These are phyloP conservation scores for Termitomyces sp. DNA, from an alignment of 768 basidiomycete species.

Conservation along the genomic window DNA sequence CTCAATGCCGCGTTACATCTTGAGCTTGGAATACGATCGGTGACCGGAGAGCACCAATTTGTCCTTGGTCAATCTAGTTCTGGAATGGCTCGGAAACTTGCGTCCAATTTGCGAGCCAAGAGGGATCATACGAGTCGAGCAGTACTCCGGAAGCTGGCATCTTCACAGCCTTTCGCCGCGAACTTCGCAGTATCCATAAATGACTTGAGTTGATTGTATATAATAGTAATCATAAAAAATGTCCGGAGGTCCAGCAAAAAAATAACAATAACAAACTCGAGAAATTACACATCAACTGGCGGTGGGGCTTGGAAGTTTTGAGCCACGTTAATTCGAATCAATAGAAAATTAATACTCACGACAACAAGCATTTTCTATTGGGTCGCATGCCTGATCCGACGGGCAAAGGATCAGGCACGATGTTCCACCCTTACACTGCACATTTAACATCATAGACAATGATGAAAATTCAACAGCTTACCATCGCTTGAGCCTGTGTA, in stretches of 20 bases:
- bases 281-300: slow-evolving; percentile 28
- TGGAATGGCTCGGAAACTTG: slow-evolving; percentile 61
- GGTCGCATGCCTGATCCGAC: slow-evolving; percentile 60
- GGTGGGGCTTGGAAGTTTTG: slow-evolving; percentile 37
- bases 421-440: slow-evolving; percentile 31
- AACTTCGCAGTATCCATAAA: slow-evolving; percentile 68
- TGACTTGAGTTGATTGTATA: slow-evolving; percentile 24
- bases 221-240: slow-evolving; percentile 7
- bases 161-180: slow-evolving; percentile 60
- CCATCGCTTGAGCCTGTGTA: slow-evolving; percentile 47
- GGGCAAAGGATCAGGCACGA: slow-evolving; percentile 74
- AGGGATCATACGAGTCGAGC: slow-evolving; percentile 44
- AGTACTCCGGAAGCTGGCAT: slow-evolving; percentile 55
- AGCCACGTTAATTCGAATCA: background rate
- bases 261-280: slow-evolving; percentile 3
- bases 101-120: slow-evolving; percentile 50
- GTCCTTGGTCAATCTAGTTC: slow-evolving; percentile 60
- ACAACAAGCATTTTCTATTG: slow-evolving; percentile 70
- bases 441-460: background rate
- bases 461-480: slow-evolving; percentile 15
- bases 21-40: slow-evolving; percentile 60
- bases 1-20: slow-evolving; percentile 65
- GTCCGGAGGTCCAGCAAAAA: slow-evolving; percentile 7
- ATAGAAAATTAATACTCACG: slow-evolving; percentile 44
- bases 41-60: slow-evolving; percentile 41